A percentile compares a stretch with the other conserved stretches of the same genome.
Conservation (phyloP, 2,329 filamentous ascomycete genomes). For the Pestalotiopsis sp. region DNA sequence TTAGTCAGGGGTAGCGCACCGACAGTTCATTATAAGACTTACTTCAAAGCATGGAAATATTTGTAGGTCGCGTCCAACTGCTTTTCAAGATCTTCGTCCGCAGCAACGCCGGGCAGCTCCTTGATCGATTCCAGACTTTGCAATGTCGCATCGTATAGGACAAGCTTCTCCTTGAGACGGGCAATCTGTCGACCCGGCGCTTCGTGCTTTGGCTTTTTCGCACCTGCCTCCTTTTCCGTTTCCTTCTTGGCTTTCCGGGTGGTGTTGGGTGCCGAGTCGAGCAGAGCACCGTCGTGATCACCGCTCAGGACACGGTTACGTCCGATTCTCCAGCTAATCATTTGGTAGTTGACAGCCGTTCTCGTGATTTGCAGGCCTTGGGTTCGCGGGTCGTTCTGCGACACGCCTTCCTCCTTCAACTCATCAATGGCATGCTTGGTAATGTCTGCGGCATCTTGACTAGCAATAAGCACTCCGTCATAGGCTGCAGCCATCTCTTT, state of each 20-base stretch:
- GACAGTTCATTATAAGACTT: slow-evolving; percentile 33
- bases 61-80: slow-evolving; percentile 77
- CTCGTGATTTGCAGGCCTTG: slow-evolving; percentile 91
- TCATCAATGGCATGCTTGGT: slow-evolving; percentile 94
- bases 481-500: slow-evolving; percentile 83
- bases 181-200: slow-evolving; percentile 75
- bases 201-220: slow-evolving; percentile 47
- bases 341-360: slow-evolving; percentile 90
- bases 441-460: slow-evolving; percentile 91
- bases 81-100: slow-evolving; percentile 73
- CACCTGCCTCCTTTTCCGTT: slow-evolving; percentile 54
- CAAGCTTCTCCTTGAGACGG: slow-evolving; percentile 81
- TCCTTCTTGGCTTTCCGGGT: slow-evolving; percentile 58
- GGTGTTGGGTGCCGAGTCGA: slow-evolving; percentile 48
- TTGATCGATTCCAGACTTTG: slow-evolving; percentile 90
- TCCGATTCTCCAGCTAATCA: slow-evolving; percentile 93
- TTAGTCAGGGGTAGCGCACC: not conserved
- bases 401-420: slow-evolving; percentile 78
- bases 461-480: slow-evolving; percentile 85
- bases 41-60: slow-evolving; percentile 92
- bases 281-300: slow-evolving; percentile 72
- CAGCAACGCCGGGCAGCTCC: slow-evolving; percentile 86
- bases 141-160: slow-evolving; percentile 87
- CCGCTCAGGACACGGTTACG: slow-evolving; percentile 89
- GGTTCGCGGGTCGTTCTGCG: slow-evolving; percentile 83